Evolutionary conservation across 225 moss, liverwort and hornwort genomes (phyloP), one percentile per base, ranked within the genome.

Genomic region (Straminergon stramineum): DNA sequence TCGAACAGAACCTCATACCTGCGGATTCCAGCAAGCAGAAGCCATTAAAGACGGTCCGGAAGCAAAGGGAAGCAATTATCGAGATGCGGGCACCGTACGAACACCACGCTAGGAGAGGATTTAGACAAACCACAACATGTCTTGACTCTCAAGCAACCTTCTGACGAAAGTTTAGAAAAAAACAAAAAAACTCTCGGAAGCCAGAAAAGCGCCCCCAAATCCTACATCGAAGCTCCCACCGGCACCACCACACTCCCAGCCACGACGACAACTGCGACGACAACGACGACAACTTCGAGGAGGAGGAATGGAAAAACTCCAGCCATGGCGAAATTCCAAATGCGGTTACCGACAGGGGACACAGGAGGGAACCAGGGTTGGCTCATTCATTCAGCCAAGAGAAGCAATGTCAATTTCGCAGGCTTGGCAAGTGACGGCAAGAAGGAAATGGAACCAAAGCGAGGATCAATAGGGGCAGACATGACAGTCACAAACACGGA

Each of bases 21-120:
- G 90, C 81, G 45, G 88, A 88, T 75, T 76, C 82, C 82, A 86
- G 83, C 62, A 81, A 85, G 55, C 45, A 63, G 81, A 84, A n/a
- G 92, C 92, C 92, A 92, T 92, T 5, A 7, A 76, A 51, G 85
- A 69, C 74, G 61, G 75, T 75, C 90, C 48, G 80, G 74, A 79
- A 65, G 74, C 32, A 58, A 32, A 17, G n/a, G 74, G 30, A 63
- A 37, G 51, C n/a, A 41, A 65, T 55, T 75, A 35, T 83, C 20
- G 75, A 88, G 76, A 84, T 65, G 20, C 43, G 7, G 65, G 28
- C 56, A 65, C 89, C 41, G 18, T 34, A 56, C 2, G 43, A 75
- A 43, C 43, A 75, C 84, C 53, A 65, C 64, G 18, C 63, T 23
- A 27, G 39, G 65, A 76, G 10, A 81, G 55, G 37, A 63, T 86